Evolutionary conservation across 495 filamentous ascomycete genomes (phyloP), one percentile per base, ranked within the genome.

Genomic region (Penicillium desertorum): DNA sequence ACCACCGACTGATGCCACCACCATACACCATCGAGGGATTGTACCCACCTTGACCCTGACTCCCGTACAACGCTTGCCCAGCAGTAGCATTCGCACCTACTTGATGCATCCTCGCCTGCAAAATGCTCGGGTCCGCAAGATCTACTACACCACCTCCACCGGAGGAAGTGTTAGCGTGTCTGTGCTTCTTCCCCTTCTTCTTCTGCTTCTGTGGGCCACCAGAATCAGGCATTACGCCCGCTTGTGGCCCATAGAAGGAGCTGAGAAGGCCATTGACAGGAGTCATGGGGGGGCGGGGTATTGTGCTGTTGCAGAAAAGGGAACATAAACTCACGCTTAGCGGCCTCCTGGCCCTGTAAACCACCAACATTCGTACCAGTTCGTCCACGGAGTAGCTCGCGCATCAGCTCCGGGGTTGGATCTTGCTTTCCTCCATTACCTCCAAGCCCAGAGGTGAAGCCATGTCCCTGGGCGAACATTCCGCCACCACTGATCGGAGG

Each of bases 151-250:
- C 91, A 81, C 91, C 91, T 83, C 90, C 90, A 84, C 90, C 93
- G 86, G 91, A 94, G 89, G 91, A 96, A 93, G 92, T 96, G 89
- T 96, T 95, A 94, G 92, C 92, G 88, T 96, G 91, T 87, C 91
- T 95, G 81, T 95, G 91, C 88, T 95, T 94, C 86, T 95, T 96
- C 85, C 90, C 91, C 89, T 96, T 96, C 89, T 96, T 96, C 89
- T 94, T 96, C 85, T 92, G 88, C 87, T 96, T 96, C 80, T 83
- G 81, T 71, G 86, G 84, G 77, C 85, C 60, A 51, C 66, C 88
- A 81, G 86, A 84, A 71, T 92, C 90, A 82, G 90, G 86, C 79
- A 85, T 86, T 76, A 83, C 81, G 79, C 89, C 88, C 80, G 87
- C 75, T 83, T 88, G 90, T 73, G 86, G 75, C 80, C 88, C 89